These are phyloP conservation scores for Aspergillus aculeatinus DNA, from an alignment of 2,329 filamentous ascomycete genomes.

Conservation along the genomic window DNA sequence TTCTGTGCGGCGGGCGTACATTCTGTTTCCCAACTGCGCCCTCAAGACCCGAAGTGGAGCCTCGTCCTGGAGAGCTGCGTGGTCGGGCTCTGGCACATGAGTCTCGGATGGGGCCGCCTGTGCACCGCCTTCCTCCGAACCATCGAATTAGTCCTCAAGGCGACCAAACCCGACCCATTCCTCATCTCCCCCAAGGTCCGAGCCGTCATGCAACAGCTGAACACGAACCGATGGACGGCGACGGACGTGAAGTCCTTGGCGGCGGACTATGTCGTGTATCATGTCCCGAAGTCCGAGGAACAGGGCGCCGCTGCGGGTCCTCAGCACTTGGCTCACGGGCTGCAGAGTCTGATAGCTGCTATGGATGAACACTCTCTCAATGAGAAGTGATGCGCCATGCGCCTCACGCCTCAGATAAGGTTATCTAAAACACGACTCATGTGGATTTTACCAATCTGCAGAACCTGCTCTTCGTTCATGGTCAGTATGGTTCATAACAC, in stretches of 20 bases:
- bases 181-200: slow-evolving; percentile 18
- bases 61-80: slow-evolving; percentile 24
- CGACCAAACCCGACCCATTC: slow-evolving; percentile 10
- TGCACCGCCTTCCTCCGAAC: slow-evolving; percentile 26
- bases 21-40: slow-evolving; percentile 16
- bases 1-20: slow-evolving; percentile 24
- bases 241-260: slow-evolving; percentile 20
- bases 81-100: slow-evolving; percentile 27
- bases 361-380: slow-evolving; percentile 13
- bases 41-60: slow-evolving; percentile 20
- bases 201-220: slow-evolving; percentile 19
- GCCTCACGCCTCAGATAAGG: no score
- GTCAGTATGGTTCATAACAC: no score
- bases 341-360: slow-evolving; percentile 11
- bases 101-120: slow-evolving; percentile 25
- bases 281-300: slow-evolving; percentile 6
- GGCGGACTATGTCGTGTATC: slow-evolving; percentile 24
- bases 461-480: no score
- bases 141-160: slow-evolving; percentile 22
- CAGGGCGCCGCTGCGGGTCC: not conserved
- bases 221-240: slow-evolving; percentile 19
- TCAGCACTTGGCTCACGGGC: slow-evolving; percentile 3
- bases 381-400: not conserved
- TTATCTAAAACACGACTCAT: no score
- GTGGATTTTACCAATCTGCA: no score